Percentiles rank a stretch among this genome's conserved stretches.
Evolutionary conservation across 345 rosid genomes (phyloP).

Genomic region (Hypericum androsaemum): DNA sequence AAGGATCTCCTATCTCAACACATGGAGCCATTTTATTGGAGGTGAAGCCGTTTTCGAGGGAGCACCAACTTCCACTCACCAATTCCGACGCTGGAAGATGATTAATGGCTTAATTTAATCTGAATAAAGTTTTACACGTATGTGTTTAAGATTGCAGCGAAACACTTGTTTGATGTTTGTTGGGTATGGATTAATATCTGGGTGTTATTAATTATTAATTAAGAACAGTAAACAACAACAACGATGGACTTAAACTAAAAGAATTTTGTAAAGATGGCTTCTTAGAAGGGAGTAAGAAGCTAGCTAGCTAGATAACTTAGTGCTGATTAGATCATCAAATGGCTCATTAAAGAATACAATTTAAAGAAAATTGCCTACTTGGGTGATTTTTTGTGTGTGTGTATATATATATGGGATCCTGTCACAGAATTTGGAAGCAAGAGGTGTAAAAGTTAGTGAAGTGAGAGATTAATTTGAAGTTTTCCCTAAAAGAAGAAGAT

Average conservation of each 20-base stretch:
- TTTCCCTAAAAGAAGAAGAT: not conserved
- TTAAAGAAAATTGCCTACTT: conserved; percentile 9
- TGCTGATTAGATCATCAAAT: conserved; percentile 2
- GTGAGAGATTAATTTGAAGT: not conserved
- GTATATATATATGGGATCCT: conserved; percentile 5
- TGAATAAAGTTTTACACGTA: not conserved
- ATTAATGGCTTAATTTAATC: not conserved
- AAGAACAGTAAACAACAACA: conserved; percentile 16
- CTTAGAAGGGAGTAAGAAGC: conserved; percentile 25
- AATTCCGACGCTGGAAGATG: conserved; percentile 7
- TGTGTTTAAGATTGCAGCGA: not conserved
- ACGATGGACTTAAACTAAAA: conserved; percentile 5
- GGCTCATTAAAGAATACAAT: conserved; percentile 9
- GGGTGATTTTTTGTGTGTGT: not conserved
- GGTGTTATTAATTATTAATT: conserved; percentile 15
- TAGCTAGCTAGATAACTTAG: not conserved
- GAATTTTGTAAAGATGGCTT: conserved; percentile 19
- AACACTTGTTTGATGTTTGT: conserved; percentile 12
- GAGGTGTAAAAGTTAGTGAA: not conserved
- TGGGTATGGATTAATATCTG: conserved; percentile 6
- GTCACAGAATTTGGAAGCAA: conserved; percentile 31
- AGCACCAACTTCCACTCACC: conserved; percentile 35
- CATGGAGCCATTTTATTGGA: conserved; percentile 20
- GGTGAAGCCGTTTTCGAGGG: conserved; percentile 25
- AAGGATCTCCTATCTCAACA: conserved; percentile 24